These are phyloP conservation scores for Sistotremastrum niveocremeum DNA, from an alignment of 768 basidiomycete genomes.

Conservation along the genomic window DNA sequence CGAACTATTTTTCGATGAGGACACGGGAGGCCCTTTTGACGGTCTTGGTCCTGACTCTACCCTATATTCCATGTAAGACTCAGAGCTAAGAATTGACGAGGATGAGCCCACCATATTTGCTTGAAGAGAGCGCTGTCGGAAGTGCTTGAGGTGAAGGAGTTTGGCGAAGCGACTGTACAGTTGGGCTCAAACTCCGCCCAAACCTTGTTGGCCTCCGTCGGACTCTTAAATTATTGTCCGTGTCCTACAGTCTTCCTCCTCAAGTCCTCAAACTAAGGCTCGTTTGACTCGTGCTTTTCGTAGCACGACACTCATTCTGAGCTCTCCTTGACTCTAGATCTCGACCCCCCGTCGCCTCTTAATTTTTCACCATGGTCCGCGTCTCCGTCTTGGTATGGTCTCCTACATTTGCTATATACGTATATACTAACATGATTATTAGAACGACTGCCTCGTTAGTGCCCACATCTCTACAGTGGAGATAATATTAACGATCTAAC, in stretches of 20 bases:
- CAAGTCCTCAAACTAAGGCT: slow-evolving; percentile 23
- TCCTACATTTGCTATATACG: neutral
- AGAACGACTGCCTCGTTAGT: slow-evolving; percentile 50
- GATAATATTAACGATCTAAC: neutral
- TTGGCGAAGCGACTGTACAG: neutral
- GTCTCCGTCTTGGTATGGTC: slow-evolving; percentile 58
- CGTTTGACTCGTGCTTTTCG: slow-evolving; percentile 67
- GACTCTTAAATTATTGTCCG: too few relatives aligned
- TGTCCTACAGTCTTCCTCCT: slow-evolving; percentile 4
- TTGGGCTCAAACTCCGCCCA: neutral
- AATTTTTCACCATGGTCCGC: slow-evolving; percentile 61
- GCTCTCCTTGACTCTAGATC: slow-evolving; percentile 28
- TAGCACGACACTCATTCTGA: slow-evolving; percentile 79
- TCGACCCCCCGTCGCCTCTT: slow-evolving; percentile 8
- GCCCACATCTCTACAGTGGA: neutral
- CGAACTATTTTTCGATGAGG: slow-evolving; percentile 98
- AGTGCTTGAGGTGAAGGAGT: too few relatives aligned
- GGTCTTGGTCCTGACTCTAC: slow-evolving; percentile 99
- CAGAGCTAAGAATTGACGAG: too few relatives aligned
- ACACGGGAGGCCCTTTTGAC: slow-evolving; percentile 99
- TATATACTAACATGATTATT: slow-evolving; percentile 4
- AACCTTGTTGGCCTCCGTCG: too few relatives aligned
- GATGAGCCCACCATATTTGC: too few relatives aligned
- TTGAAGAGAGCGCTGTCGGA: too few relatives aligned
- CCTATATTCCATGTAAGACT: slow-evolving; percentile 38